A percentile compares a stretch with the other conserved stretches of the same genome.
These are phyloP conservation scores for Colletotrichum sp. DNA, from an alignment of 2,329 filamentous ascomycete genomes.

Conservation along the genomic window DNA sequence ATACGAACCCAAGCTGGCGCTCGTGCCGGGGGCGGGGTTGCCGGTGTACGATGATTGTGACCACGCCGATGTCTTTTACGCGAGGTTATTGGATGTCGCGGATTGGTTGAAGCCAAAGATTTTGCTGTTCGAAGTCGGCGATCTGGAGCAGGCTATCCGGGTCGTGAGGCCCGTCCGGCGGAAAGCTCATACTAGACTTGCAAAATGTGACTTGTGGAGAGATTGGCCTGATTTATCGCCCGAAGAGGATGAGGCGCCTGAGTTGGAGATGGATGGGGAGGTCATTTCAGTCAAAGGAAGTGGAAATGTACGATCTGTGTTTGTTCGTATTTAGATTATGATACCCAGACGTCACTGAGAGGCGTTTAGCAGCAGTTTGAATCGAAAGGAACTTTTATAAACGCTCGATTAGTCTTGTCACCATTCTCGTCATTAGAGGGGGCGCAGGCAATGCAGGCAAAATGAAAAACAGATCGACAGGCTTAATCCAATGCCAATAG, in stretches of 20 bases:
- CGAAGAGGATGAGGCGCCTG: slow-evolving; percentile 27
- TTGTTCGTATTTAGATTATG: slow-evolving; percentile 17
- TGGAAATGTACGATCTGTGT: slow-evolving; percentile 53
- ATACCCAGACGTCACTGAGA: background rate
- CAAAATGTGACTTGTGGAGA: slow-evolving; percentile 71
- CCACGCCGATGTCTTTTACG: slow-evolving; percentile 69
- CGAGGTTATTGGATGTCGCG: slow-evolving; percentile 63
- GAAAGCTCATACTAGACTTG: slow-evolving; percentile 29
- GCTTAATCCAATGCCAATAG: background rate
- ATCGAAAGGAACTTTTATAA: no score
- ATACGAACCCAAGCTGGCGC: slow-evolving; percentile 80
- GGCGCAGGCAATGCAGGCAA: background rate
- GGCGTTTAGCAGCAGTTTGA: background rate
- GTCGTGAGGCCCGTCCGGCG: slow-evolving; percentile 57
- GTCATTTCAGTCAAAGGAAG: slow-evolving; percentile 41
- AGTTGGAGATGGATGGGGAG: slow-evolving; percentile 25
- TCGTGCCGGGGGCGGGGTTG: slow-evolving; percentile 59
- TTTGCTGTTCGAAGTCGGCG: slow-evolving; percentile 74
- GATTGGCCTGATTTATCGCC: slow-evolving; percentile 62
- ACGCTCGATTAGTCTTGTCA: background rate
- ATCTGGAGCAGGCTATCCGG: slow-evolving; percentile 68
- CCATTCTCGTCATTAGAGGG: background rate
- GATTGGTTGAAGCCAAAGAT: slow-evolving; percentile 53
- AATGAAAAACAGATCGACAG: background rate
- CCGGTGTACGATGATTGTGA: slow-evolving; percentile 34